Evolutionary conservation across 148 eudicot species (phyloP), one percentile per base, ranked within the genome.

Genomic region (Fagopyrum homotropicum): DNA sequence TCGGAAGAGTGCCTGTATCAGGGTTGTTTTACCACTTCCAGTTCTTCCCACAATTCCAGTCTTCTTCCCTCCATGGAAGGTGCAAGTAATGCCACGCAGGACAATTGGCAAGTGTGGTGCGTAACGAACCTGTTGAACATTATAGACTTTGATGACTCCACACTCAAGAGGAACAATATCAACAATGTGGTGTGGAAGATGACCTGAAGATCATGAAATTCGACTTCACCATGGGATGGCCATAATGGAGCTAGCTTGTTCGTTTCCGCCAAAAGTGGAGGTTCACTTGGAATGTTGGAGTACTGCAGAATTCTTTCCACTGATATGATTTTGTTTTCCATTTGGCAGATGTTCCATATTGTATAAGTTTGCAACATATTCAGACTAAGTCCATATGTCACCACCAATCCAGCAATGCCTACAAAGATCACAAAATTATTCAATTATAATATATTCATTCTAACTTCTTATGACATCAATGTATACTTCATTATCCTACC

Each of bases 1-100:
- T 45, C 91, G 88, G 66, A 90, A 90, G 49, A 90, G 87, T 51
- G 94, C 84, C 60, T 90, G 94, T 45, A 88, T 84, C n/a, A 90
- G 88, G 17, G 93, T 89, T 4, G 93, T 83, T 84, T 89, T 89
- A 68, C 93, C 93, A 81, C 93, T 87, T n/a, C 93, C 93, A 45
- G 93, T 89, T 76, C 93, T 85, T 44, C 93, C 93, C 15, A 89
- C 93, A 59, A 89, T 87, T 69, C 93, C 93, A 2, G 83, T 81
- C 83, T 84, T 89, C 69, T 77, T 89, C 7, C 88, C 91, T 72
- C 93, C 93, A 5, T 71, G 72, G 71, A 89, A 89, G n/a, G 89
- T 84, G 79, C 91, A 89, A 11, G 87, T 86, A 14, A 89, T 84
- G 35, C 89, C 93, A 77, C 85, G 76, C 69, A 89, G 73, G 48